phyloP scores from a whole-genome alignment of 805 yeast species.

The Myxozyma melibiosi region DNA sequence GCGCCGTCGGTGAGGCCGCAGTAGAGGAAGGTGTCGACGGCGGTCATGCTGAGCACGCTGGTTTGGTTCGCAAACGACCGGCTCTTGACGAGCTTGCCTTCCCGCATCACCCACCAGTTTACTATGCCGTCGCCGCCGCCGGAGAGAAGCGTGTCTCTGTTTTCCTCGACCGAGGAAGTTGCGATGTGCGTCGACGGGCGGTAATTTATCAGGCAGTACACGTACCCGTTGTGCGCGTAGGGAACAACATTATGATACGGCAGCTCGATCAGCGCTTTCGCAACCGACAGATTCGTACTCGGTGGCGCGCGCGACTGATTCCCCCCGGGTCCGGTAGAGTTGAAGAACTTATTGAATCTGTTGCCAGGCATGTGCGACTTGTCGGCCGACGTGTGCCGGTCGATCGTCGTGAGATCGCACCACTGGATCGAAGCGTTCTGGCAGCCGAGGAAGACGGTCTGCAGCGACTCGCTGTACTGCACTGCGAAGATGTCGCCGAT shows the following conservation, averaged over 20 bases:
- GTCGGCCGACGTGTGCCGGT: constrained; percentile 20
- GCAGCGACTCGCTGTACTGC: constrained; percentile 61
- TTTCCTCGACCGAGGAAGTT: constrained; percentile 6
- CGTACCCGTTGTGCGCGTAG: constrained; percentile 91
- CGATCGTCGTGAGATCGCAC: constrained; percentile 49
- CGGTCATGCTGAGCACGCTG: constrained; percentile 69
- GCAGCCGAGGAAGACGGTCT: constrained; percentile 79
- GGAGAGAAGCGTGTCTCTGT: constrained; percentile 52
- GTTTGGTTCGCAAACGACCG: constrained; percentile 49
- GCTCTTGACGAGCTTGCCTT: constrained; percentile 12
- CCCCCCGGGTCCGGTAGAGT: constrained; percentile 85
- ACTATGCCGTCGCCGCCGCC: constrained; percentile 92
- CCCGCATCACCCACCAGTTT: constrained; percentile 70
- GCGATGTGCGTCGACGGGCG: constrained; percentile 14
- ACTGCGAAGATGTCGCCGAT: constrained; percentile 92
- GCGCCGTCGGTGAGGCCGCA: constrained; percentile 78
- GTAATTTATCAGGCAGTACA: constrained; percentile 49
- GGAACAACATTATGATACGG: constrained; percentile 65
- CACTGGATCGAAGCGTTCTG: constrained; percentile 89
- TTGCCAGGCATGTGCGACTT: constrained; percentile 39
- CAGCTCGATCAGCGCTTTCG: constrained; percentile 48
- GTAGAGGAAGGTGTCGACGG: constrained; percentile 68
- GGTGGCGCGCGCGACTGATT: constrained; percentile 31
- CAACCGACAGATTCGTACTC: constrained; percentile 25
- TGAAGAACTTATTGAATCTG: constrained; percentile 82